These are phyloP conservation scores for Glycine tomentella DNA, from an alignment of 306 rosid species.

Conservation along the genomic window DNA sequence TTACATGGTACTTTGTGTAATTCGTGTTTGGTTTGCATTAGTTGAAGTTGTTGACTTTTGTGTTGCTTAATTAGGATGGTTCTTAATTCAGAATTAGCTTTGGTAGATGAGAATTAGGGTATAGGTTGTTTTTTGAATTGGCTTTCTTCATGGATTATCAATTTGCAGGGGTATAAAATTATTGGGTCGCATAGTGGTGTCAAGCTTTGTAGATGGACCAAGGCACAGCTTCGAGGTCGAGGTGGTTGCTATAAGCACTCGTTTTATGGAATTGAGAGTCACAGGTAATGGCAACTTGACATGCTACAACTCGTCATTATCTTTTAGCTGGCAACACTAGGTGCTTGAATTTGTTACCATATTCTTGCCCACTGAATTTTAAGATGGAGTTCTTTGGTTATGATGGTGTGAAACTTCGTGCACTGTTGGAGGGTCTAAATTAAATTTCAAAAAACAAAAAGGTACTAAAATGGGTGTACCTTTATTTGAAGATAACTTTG, in stretches of 20 bases:
- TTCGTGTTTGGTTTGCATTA: slow-evolving; percentile 6
- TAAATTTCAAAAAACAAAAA: no score
- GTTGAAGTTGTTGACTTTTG: background rate
- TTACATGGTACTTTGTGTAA: slow-evolving; percentile 2
- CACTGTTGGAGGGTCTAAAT: no score
- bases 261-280: slow-evolving; percentile 99
- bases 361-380: background rate
- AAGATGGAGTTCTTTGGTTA: slow-evolving; percentile 17
- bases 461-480: background rate
- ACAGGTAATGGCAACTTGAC: slow-evolving; percentile 63
- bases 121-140: no score
- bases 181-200: slow-evolving; percentile 97
- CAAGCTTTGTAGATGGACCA: slow-evolving; percentile 99
- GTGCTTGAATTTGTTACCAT: background rate
- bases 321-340: slow-evolving; percentile 28
- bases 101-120: background rate
- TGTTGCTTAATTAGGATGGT: slow-evolving; percentile 13
- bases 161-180: slow-evolving; percentile 90
- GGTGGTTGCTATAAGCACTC: slow-evolving; percentile 99
- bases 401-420: no score
- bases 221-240: slow-evolving; percentile 96
- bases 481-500: background rate
- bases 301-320: background rate
- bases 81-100: background rate
- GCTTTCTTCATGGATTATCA: slow-evolving; percentile 21